A percentile compares a stretch with the other conserved stretches of the same genome.
These are phyloP conservation scores for Primulina eburnea DNA, from an alignment of 257 asterid genomes.

Conservation along the genomic window DNA sequence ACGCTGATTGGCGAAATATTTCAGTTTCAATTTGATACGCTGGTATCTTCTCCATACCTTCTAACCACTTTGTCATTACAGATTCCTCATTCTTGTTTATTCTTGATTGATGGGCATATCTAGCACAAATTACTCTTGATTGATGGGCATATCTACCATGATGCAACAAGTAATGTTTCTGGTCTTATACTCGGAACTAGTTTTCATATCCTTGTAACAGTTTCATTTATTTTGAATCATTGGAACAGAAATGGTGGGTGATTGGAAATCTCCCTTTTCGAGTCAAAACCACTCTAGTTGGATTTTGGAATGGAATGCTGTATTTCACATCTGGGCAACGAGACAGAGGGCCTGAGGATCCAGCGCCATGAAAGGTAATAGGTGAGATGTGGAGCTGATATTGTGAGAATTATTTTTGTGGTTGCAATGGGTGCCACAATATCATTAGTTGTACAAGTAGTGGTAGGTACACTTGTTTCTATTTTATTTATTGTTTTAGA, in stretches of 20 bases:
- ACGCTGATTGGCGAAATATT: conserved; percentile 79
- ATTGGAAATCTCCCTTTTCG: conserved; percentile 88
- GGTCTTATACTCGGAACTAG: too few relatives aligned
- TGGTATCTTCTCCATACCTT: conserved; percentile 40
- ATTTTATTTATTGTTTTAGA: neutral
- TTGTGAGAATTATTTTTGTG: conserved; percentile 32
- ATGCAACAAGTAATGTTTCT: neutral
- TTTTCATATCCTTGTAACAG: too few relatives aligned
- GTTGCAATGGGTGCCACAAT: conserved; percentile 6
- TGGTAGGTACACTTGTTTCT: neutral
- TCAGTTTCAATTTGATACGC: conserved; percentile 63
- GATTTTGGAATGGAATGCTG: conserved; percentile 88
- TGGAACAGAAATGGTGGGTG: conserved; percentile 74
- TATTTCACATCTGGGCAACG: conserved; percentile 94
- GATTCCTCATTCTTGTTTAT: conserved; percentile 14
- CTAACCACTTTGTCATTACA: neutral
- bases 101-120: conserved; percentile 9
- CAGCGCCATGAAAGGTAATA: conserved; percentile 75
- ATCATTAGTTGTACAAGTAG: too few relatives aligned
- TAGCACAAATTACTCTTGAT: neutral
- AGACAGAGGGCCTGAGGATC: conserved; percentile 80
- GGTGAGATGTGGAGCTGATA: conserved; percentile 85
- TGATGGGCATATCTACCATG: too few relatives aligned
- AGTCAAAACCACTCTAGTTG: conserved; percentile 86
- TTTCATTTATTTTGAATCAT: conserved; percentile 11